Percentiles rank a stretch among this genome's conserved stretches.
These are phyloP conservation scores for Monilinia fructigena DNA, from an alignment of 2,329 filamentous ascomycete species.

Conservation along the genomic window DNA sequence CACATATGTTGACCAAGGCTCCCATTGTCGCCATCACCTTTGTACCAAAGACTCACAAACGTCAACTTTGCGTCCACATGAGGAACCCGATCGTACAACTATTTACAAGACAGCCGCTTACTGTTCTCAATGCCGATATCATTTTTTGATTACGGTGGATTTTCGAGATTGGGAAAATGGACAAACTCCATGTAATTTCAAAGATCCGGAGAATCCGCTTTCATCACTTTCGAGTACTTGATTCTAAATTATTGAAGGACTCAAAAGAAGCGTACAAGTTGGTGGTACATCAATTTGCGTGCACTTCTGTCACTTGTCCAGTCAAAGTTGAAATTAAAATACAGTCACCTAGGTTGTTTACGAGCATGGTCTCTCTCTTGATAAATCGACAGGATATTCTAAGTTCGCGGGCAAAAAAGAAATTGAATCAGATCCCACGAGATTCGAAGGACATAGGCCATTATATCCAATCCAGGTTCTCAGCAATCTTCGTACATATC, in stretches of 20 bases:
- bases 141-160: slow-evolving; percentile 58
- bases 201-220: slow-evolving; percentile 53
- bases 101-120: slow-evolving; percentile 58
- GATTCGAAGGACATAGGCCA: slow-evolving; percentile 49
- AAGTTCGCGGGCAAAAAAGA: slow-evolving; percentile 52
- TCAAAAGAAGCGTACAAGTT: slow-evolving; percentile 36
- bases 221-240: slow-evolving; percentile 55
- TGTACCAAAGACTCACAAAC: slow-evolving; percentile 56
- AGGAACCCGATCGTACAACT: slow-evolving; percentile 42
- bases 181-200: slow-evolving; percentile 36
- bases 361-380: slow-evolving; percentile 50
- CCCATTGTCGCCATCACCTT: slow-evolving; percentile 59
- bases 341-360: slow-evolving; percentile 51
- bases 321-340: slow-evolving; percentile 53
- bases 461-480: slow-evolving; percentile 55
- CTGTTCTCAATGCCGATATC: slow-evolving; percentile 60
- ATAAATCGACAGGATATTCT: slow-evolving; percentile 53
- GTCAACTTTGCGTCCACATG: slow-evolving; percentile 44
- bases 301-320: slow-evolving; percentile 58
- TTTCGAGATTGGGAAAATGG: slow-evolving; percentile 46
- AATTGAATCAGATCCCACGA: slow-evolving; percentile 50
- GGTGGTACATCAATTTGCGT: slow-evolving; percentile 55
- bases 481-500: slow-evolving; percentile 56
- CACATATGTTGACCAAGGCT: slow-evolving; percentile 32
- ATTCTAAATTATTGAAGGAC: slow-evolving; percentile 43